A percentile compares a stretch with the other conserved stretches of the same genome.
phyloP scores from a whole-genome alignment of 768 basidiomycete genomes.

The Pleurotus platypus region DNA sequence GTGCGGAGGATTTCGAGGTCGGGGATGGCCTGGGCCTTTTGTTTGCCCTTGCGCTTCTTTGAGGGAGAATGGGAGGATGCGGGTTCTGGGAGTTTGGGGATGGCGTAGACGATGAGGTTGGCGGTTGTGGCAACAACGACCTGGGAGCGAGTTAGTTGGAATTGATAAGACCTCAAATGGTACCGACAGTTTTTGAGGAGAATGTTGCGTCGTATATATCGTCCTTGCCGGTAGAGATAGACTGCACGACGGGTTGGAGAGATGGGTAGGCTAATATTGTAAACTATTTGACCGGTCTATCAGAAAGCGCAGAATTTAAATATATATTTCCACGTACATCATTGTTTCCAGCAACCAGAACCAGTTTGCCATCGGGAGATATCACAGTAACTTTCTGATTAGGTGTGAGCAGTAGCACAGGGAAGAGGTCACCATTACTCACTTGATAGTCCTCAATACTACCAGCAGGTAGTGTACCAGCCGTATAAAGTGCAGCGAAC shows the following conservation, averaged over 20 bases:
- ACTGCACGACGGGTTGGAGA: constrained; percentile 41
- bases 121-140: constrained; percentile 64
- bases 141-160: constrained; percentile 28
- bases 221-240: constrained; percentile 59
- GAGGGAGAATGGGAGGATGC: constrained; percentile 15
- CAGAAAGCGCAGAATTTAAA: not conserved
- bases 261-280: constrained; percentile 65
- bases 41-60: constrained; percentile 41
- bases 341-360: constrained; percentile 73
- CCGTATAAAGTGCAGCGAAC: constrained; percentile 45
- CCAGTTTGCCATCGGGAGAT: constrained; percentile 60
- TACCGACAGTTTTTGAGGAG: constrained; percentile 56
- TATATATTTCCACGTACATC: constrained; percentile 44
- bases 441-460: constrained; percentile 86
- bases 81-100: constrained; percentile 30
- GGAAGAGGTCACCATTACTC: constrained; percentile 14
- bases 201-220: constrained; percentile 86
- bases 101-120: constrained; percentile 59
- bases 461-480: constrained; percentile 56
- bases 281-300: constrained; percentile 34
- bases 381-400: constrained; percentile 85
- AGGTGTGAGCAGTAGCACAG: constrained; percentile 10
- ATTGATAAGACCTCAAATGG: constrained; percentile 2
- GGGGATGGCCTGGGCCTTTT: constrained; percentile 27
- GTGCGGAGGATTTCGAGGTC: constrained; percentile 43